Base-by-base conservation (phyloP, 495 filamentous ascomycete species). In the Trichoderma erinaceum region DNA sequence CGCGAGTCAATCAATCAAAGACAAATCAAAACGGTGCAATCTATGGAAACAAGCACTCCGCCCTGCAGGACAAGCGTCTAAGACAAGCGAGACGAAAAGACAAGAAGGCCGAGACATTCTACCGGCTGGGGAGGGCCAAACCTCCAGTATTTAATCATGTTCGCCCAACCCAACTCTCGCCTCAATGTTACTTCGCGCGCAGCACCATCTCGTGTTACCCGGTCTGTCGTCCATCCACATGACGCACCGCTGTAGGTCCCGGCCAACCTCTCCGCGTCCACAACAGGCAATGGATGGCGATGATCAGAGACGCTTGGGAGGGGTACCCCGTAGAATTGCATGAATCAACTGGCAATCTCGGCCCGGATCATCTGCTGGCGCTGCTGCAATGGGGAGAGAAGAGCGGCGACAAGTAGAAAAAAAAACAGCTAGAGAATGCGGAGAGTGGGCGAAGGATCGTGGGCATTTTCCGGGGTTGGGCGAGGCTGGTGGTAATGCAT, bases 171-270 rank as follows among this genome's bases (percentile, higher is more conserved):
- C 50, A 15, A 15, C 44, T 15, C 44, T 48, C 44, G n/a, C n/a
- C 44, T 3, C 48, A 52, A 52, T 23, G 48, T 18, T 21, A 61
- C n/a, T 11, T 32, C 25, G 16, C 56, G 27, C 56, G 27, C 23
- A 23, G 43, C 43, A 44, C 23, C 27, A 29, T 61, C 56, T 32
- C 56, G 27, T 61, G 56, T 18, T 27, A 16, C 50, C n/a, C 56
- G 56, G 56, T 25, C 56, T 61, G 12, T 32, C 15, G 23, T 61
- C 25, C 56, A 32, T 61, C 56, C 56, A 32, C 56, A 61, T 61
- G 56, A 61, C 56, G 56, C 56, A 61, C 2, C 13, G 23, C 6
- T 29, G 50, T 58, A 61, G 23, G 56, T 29, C 56, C 56, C 56
- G 56, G 29, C 56, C 56, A 61, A 61, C 56, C 56, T 32, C 8